Evolutionary conservation across 148 eudicot species (phyloP), one percentile per base, ranked within the genome.

Genomic region (Rhododendron henanense): DNA sequence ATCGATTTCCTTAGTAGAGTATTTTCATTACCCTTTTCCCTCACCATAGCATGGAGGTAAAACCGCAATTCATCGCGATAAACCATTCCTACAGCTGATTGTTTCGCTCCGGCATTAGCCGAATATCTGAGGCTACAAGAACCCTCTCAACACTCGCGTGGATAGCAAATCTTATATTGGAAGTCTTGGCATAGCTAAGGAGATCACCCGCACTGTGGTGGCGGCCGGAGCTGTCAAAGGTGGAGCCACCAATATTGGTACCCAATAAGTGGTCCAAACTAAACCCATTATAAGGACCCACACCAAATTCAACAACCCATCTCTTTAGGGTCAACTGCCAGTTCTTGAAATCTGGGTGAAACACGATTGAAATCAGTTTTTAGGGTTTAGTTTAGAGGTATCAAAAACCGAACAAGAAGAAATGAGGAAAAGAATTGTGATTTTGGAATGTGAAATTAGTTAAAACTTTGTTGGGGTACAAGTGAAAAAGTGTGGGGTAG

Each of bases 161-260:
- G 33, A 95, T 89, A 31, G 91, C 94, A 2, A 96, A 96, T 84
- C 81, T 86, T 31, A 95, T 87, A 67, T 96, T 96, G 3, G 90
- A 71, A 16, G 89, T 77, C 48, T 90, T 92, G 15, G 94, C 95
- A 83, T 86, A 90, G 87, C 73, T 91, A 57, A 96, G 88, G 19
- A 96, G 93, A 59, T 96, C 98, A 18, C 95, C 97, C 39, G 98
- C 94, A 78, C 94, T 94, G 81, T 95, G 95, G 53, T 97, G 91
- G 31, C 83, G 86, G 1, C 98, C 97, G 3, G 90, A 84, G 65
- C 90, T 85, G 85, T 95, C 96, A 57, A 95, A 96, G 1, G 98
- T 95, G 0, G 99, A 90, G 5, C 99, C 99, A 2, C 98, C 95
- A 48, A 96, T 94, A 84, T 96, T 96, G 75, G 99, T 39, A 41